phyloP scores from a whole-genome alignment of 2,329 filamentous ascomycete species.

The Curvularia sp. region DNA sequence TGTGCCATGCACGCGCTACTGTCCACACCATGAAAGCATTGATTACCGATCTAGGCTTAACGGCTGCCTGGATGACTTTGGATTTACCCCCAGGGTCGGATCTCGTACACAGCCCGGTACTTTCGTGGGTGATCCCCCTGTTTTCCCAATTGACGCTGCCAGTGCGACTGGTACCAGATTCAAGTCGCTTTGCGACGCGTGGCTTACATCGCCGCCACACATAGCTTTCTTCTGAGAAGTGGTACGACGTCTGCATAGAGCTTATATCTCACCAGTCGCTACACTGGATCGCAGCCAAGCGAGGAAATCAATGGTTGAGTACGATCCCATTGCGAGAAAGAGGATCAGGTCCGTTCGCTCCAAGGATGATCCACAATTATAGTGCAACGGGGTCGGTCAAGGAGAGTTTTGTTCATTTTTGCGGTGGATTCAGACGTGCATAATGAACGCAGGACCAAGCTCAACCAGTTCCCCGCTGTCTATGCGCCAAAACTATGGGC shows the following conservation, averaged over 20 bases:
- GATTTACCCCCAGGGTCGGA: conserved; percentile 13
- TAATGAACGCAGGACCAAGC: conserved; percentile 28
- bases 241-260: conserved; percentile 39
- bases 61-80: conserved; percentile 17
- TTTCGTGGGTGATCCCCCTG: conserved; percentile 1
- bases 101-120: conserved; percentile 12
- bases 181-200: conserved; percentile 2
- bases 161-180: background rate
- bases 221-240: conserved; percentile 26
- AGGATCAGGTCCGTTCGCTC: conserved; percentile 37
- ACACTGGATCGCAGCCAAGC: conserved; percentile 35
- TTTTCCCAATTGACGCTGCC: conserved; percentile 5
- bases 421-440: conserved; percentile 26
- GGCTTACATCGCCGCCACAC: conserved; percentile 33
- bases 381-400: conserved; percentile 21
- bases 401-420: conserved; percentile 25
- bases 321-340: conserved; percentile 30
- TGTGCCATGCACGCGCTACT: conserved; percentile 27
- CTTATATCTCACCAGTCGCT: conserved; percentile 32
- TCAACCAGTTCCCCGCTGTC: conserved; percentile 22
- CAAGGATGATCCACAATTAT: conserved; percentile 26
- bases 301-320: conserved; percentile 24
- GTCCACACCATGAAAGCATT: conserved; percentile 18
- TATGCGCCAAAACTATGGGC: conserved; percentile 10
- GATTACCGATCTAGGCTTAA: conserved; percentile 7